Conservation (phyloP, 225 moss, liverwort and hornwort genomes). For the Pleurozium schreberi region DNA sequence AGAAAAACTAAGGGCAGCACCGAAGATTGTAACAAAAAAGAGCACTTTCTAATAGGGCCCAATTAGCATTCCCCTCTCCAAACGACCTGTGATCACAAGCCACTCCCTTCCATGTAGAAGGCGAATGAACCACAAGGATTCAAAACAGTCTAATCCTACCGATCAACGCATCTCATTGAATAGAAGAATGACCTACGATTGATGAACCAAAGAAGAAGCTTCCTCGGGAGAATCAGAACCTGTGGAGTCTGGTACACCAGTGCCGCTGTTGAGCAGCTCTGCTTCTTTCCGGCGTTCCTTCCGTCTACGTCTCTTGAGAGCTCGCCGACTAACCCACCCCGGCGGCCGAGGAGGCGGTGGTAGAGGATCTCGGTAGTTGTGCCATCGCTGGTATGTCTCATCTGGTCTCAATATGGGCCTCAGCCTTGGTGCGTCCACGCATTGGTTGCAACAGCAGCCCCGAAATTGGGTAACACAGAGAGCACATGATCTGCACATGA, state of each 20-base stretch:
- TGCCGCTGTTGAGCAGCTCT: background rate
- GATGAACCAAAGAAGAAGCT: background rate
- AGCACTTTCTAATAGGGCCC: background rate
- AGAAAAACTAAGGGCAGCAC: background rate
- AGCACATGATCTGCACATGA: constrained; percentile 56
- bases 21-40: background rate
- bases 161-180: background rate
- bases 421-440: constrained; percentile 54
- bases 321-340: constrained; percentile 73
- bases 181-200: background rate
- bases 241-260: background rate
- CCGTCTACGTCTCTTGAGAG: constrained; percentile 63
- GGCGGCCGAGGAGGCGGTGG: constrained; percentile 47
- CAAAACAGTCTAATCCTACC: background rate
- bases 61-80: background rate
- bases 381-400: constrained; percentile 78
- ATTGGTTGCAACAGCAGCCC: constrained; percentile 79
- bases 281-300: constrained; percentile 54
- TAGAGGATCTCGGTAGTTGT: constrained; percentile 66
- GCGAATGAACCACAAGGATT: background rate
- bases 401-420: constrained; percentile 59
- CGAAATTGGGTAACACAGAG: constrained; percentile 44
- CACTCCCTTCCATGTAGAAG: background rate
- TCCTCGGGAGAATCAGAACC: background rate
- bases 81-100: background rate